Percentiles rank a stretch among this genome's conserved stretches.
phyloP scores from a whole-genome alignment of 768 basidiomycete genomes.

The Trametes coccinea region DNA sequence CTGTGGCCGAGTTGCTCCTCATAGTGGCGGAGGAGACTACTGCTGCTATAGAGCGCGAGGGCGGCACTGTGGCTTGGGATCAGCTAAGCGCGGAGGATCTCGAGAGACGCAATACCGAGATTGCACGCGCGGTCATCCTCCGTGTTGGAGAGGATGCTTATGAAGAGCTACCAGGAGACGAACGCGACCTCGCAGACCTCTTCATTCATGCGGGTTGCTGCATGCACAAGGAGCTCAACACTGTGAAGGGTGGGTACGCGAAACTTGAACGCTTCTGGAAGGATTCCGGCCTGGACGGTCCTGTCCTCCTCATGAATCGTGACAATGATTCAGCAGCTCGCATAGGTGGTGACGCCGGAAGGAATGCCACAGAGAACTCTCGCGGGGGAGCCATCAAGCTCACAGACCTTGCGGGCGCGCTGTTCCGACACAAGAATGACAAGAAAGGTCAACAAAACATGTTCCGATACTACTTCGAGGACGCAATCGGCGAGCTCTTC shows the following conservation, averaged over 20 bases:
- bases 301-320: slow-evolving; percentile 13
- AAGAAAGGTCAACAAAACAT: slow-evolving; percentile 38
- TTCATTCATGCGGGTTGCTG: slow-evolving; percentile 41
- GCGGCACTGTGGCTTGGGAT: too few species aligned
- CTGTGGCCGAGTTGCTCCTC: neutral
- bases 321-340: slow-evolving; percentile 14
- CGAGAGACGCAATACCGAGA: too few species aligned
- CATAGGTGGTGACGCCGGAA: neutral
- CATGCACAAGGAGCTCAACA: slow-evolving; percentile 43
- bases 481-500: neutral
- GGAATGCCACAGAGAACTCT: neutral
- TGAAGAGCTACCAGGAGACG: too few species aligned
- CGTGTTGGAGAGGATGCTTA: too few species aligned
- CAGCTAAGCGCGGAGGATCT: too few species aligned
- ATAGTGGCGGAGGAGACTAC: slow-evolving; percentile 20
- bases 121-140: too few species aligned
- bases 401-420: slow-evolving; percentile 29
- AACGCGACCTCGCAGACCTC: slow-evolving; percentile 19
- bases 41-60: slow-evolving; percentile 14
- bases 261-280: too few species aligned
- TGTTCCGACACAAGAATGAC: slow-evolving; percentile 38
- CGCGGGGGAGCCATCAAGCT: slow-evolving; percentile 30
- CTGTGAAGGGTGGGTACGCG: slow-evolving; percentile 33
- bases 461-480: slow-evolving; percentile 27
- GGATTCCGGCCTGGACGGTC: neutral